Evolutionary conservation across 75 land plant genomes (phyloP).

Genomic region (Pinus albicaulis): DNA sequence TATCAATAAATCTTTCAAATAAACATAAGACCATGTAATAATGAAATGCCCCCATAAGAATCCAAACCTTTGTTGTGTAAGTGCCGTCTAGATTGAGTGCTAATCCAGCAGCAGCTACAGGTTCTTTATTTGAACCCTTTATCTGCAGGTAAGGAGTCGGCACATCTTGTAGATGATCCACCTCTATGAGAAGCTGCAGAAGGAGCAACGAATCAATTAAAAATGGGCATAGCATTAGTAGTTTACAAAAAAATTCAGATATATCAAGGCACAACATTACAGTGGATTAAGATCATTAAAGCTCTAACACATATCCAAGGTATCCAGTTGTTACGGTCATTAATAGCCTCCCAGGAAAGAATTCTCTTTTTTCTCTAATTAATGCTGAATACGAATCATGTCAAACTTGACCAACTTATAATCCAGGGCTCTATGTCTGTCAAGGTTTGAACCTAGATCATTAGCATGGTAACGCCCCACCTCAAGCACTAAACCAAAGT

Average conservation of each 20-base stretch:
- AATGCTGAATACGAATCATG: too few relatives aligned
- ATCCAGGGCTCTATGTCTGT: too few relatives aligned
- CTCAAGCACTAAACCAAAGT: too few relatives aligned
- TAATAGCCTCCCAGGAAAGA: not conserved
- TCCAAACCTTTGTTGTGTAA: slow-evolving; percentile 88
- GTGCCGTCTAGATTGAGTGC: slow-evolving; percentile 82
- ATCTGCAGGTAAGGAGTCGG: slow-evolving; percentile 86
- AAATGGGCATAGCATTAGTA: not conserved
- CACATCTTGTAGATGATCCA: slow-evolving; percentile 86
- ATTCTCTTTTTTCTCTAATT: too few relatives aligned
- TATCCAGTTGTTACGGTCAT: not conserved
- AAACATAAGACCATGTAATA: not conserved
- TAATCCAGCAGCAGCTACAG: slow-evolving; percentile 83
- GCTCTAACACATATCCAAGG: not conserved
- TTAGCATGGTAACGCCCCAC: too few relatives aligned
- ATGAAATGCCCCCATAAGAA: not conserved
- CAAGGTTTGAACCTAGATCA: too few relatives aligned
- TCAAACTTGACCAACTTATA: too few relatives aligned
- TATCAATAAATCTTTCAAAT: not conserved
- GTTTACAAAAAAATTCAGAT: not conserved
- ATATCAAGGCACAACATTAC: not conserved
- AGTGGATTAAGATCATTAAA: not conserved
- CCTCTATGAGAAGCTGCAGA: slow-evolving; percentile 88
- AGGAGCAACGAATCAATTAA: slow-evolving; percentile 6
- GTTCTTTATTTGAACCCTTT: slow-evolving; percentile 90